These are phyloP conservation scores for Primulina eburnea DNA, from an alignment of 257 asterid genomes.

Conservation along the genomic window DNA sequence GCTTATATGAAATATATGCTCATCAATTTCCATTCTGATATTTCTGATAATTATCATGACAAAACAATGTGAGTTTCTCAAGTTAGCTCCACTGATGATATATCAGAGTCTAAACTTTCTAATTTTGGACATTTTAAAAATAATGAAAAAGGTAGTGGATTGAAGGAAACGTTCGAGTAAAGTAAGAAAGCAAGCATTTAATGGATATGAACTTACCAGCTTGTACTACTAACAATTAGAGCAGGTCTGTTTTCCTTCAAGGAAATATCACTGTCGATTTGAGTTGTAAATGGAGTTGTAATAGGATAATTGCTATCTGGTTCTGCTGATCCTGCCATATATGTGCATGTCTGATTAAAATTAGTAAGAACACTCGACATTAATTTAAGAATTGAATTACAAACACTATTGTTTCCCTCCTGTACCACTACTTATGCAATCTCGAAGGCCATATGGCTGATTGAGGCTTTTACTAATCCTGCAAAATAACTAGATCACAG, in stretches of 20 bases:
- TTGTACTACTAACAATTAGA: conserved; percentile 88
- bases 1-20: conserved; percentile 12
- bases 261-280: conserved; percentile 45
- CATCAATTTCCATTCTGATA: conserved; percentile 4
- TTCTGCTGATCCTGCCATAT: conserved; percentile 42
- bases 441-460: conserved; percentile 58
- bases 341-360: conserved; percentile 12
- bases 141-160: conserved; percentile 6
- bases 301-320: conserved; percentile 35
- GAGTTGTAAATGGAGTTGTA: conserved; percentile 64
- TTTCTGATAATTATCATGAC: conserved; percentile 3
- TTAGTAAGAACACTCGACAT: conserved; percentile 20
- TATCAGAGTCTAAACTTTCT: conserved; percentile 9
- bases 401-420: conserved; percentile 20
- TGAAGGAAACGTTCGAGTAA: conserved; percentile 15
- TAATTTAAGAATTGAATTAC: conserved; percentile 13
- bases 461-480: conserved; percentile 61
- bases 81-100: conserved; percentile 15
- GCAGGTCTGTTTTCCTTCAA: conserved; percentile 85
- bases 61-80: conserved; percentile 16
- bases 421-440: conserved; percentile 77
- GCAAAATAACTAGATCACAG: conserved; percentile 68
- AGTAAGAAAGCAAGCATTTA: conserved; percentile 9
- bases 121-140: not conserved
- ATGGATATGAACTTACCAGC: conserved; percentile 59